A percentile compares a stretch with the other conserved stretches of the same genome.
Conservation (phyloP, 177 flowering plant species). For the Telopea speciosissima region DNA sequence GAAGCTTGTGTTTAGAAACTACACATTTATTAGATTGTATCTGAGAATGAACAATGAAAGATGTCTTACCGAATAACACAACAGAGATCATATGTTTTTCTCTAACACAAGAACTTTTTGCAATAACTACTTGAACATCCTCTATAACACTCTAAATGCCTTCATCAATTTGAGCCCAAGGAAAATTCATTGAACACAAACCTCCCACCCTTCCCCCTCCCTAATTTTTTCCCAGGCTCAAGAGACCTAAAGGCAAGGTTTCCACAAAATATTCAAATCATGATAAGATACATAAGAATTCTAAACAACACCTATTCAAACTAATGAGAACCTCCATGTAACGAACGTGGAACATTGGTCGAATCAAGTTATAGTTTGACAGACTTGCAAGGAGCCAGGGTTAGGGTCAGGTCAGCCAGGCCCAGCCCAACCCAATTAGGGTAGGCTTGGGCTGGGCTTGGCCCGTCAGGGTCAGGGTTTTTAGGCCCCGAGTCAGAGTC, state of each 20-base stretch:
- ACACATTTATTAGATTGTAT: neutral
- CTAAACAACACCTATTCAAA: neutral
- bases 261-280: neutral
- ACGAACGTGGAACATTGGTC: slow-evolving; percentile 76
- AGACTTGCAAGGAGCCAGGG: too few species aligned
- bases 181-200: too few species aligned
- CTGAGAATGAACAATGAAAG: neutral
- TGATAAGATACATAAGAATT: neutral
- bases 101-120: too few species aligned
- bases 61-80: neutral
- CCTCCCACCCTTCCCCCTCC: too few species aligned
- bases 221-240: too few species aligned
- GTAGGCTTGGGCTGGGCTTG: too few species aligned
- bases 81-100: neutral
- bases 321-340: slow-evolving; percentile 59
- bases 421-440: too few species aligned
- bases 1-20: neutral
- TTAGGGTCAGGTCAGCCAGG: too few species aligned
- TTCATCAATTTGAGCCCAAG: neutral
- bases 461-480: too few species aligned
- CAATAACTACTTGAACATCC: neutral
- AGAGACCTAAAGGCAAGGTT: neutral
- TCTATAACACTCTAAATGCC: neutral
- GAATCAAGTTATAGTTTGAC: too few species aligned
- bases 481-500: too few species aligned